Evolutionary conservation across 1,284 basidiomycete species (phyloP), one percentile per base, ranked within the genome.

Genomic region (Amylostereum areolatum): DNA sequence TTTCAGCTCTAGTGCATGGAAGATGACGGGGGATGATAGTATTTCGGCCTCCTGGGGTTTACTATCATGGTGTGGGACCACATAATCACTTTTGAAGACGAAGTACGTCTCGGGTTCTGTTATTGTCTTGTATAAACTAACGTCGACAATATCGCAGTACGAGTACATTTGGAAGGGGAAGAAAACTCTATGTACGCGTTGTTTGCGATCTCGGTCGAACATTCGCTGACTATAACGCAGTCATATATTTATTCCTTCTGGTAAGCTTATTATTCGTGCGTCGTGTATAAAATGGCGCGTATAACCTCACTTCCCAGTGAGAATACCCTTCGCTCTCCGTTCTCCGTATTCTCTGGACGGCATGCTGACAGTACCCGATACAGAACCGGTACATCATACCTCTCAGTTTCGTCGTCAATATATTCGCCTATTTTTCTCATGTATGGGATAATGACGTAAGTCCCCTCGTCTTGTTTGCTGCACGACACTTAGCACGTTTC

Each of bases 351-450:
- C 18, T 11, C 24, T 3, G 18, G 18, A 18, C 18, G 18, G 18
- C 18, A 18, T 1, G 18, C 18, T 18, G 18, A 18, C 18, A 18
- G 18, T 18, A 18, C 18, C 18, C 18, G 18, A 18, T 18, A 5
- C 36, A 75, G 72, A 76, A 75, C 56, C 69, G 74, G 28, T 80
- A 80, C 53, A 61, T 78, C 32, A 77, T 74, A 3, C 75, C 76
- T 3, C 56, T 77, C 2, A 72, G 71, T 27, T 43, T 43, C n/a
- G 7, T 43, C 5, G 41, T 43, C n/a, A 43, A 43, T n/a, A 43
- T 43, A 24, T 7, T 43, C n/a, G 41, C 41, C 8, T 43, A 43
- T 28, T 43, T 43, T 11, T 12, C n/a, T 8, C 41, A 25, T 28
- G 27, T 43, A 24, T 43, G 41, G 41, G 27, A 12, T 28, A 24